These are phyloP conservation scores for Solanum hybrid DNA, from an alignment of 305 asterid species.

Conservation along the genomic window DNA sequence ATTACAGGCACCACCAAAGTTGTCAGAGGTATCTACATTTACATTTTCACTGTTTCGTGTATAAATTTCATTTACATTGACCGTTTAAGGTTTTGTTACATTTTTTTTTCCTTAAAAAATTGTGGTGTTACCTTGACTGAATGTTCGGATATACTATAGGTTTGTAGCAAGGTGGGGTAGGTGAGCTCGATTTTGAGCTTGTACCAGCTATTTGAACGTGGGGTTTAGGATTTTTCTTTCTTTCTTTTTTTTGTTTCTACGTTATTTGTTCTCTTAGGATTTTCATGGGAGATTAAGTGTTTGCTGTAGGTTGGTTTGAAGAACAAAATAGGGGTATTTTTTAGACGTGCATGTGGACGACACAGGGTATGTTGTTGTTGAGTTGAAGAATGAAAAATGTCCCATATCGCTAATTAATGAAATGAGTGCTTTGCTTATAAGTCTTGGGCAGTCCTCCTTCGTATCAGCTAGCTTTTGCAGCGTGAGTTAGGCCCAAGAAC, in stretches of 20 bases:
- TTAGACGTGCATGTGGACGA: neutral
- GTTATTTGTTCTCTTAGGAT: neutral
- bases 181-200: neutral
- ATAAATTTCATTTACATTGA: neutral
- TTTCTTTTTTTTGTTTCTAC: neutral
- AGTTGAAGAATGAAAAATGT: neutral
- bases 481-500: neutral
- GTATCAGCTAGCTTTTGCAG: neutral
- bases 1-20: conserved; percentile 52
- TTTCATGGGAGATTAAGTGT: neutral
- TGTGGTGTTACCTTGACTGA: neutral
- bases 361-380: neutral
- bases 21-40: conserved; percentile 37
- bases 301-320: neutral
- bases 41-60: neutral
- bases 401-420: neutral
- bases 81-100: neutral
- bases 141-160: neutral
- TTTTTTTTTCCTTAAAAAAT: neutral
- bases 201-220: neutral
- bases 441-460: neutral
- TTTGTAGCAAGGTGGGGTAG: neutral
- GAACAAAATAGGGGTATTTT: neutral
- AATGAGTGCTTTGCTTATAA: neutral
- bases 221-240: neutral